Conservation (phyloP, 192 early-diverging fungal species). For the Backusella tuberculispora region DNA sequence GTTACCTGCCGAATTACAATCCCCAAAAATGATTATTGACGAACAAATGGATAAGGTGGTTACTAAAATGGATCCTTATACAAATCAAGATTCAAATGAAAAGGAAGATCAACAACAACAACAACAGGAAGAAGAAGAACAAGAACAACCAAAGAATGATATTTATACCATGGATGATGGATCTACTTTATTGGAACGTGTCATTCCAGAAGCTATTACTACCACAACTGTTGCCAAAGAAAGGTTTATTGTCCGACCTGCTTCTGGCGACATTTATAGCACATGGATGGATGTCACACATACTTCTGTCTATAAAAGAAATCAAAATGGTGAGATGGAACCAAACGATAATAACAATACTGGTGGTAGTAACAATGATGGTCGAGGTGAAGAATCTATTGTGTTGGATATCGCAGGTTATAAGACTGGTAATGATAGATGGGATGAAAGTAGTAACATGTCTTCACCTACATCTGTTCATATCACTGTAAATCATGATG, state of each 20-base stretch:
- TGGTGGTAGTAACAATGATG: conserved; percentile 9
- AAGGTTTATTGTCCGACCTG: conserved; percentile 44
- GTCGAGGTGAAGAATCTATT: conserved; percentile 44
- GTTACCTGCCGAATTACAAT: conserved; percentile 36
- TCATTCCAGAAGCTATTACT: conserved; percentile 34
- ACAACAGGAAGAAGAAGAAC: too few species aligned
- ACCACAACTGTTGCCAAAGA: conserved; percentile 42
- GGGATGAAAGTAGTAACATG: background rate
- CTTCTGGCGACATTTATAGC: conserved; percentile 30
- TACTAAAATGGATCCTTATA: conserved; percentile 31
- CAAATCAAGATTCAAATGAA: background rate
- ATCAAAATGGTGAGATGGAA: background rate
- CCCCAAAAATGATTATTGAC: conserved; percentile 42
- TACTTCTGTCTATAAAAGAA: conserved; percentile 7
- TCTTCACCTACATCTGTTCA: background rate
- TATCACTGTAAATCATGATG: background rate
- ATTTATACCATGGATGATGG: conserved; percentile 37
- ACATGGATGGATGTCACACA: conserved; percentile 41
- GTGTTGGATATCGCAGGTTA: conserved; percentile 59
- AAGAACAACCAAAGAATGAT: conserved; percentile 24
- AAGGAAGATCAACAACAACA: background rate
- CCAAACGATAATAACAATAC: background rate
- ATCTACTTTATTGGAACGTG: conserved; percentile 40
- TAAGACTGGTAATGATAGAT: conserved; percentile 28
- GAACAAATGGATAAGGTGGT: conserved; percentile 45